phyloP scores from a whole-genome alignment of 2,329 filamentous ascomycete genomes.

The Falciphora oryzae region DNA sequence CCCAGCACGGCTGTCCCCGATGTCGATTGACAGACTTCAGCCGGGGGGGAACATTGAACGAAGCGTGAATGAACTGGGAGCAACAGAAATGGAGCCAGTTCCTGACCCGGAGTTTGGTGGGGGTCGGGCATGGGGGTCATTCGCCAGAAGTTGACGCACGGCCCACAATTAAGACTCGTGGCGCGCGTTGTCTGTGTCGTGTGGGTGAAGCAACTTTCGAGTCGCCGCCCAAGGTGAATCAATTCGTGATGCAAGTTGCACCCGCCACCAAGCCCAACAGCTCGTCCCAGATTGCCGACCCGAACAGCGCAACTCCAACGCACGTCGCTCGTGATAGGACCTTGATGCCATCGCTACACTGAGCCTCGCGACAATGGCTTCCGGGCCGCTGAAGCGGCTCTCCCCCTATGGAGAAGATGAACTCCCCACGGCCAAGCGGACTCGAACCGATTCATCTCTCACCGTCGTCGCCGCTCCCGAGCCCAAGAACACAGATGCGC shows the following conservation, averaged over 20 bases:
- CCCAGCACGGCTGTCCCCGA: no score
- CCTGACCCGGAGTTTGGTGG: background rate
- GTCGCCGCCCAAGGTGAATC: background rate
- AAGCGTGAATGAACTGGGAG: no score
- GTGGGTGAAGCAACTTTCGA: background rate
- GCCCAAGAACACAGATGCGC: constrained; percentile 14
- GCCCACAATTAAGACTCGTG: background rate
- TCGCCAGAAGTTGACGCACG: background rate
- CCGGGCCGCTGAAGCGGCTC: constrained; percentile 29
- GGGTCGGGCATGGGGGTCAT: no score
- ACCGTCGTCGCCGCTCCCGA: constrained; percentile 12
- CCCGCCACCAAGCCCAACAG: background rate
- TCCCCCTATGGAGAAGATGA: constrained; percentile 24
- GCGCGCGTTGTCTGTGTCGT: background rate
- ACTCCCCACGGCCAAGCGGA: constrained; percentile 26
- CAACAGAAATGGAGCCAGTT: no score
- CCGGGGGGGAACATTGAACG: no score
- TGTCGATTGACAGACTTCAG: no score
- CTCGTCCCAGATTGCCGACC: background rate
- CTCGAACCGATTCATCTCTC: constrained; percentile 17
- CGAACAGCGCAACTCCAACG: background rate
- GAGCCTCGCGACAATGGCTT: constrained; percentile 14
- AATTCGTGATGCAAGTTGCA: background rate
- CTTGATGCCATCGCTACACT: constrained; percentile 11
- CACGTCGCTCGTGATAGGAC: background rate